Percentiles rank a stretch among this genome's conserved stretches.
phyloP scores from a whole-genome alignment of 768 basidiomycete species.

The Ramaria sp. region DNA sequence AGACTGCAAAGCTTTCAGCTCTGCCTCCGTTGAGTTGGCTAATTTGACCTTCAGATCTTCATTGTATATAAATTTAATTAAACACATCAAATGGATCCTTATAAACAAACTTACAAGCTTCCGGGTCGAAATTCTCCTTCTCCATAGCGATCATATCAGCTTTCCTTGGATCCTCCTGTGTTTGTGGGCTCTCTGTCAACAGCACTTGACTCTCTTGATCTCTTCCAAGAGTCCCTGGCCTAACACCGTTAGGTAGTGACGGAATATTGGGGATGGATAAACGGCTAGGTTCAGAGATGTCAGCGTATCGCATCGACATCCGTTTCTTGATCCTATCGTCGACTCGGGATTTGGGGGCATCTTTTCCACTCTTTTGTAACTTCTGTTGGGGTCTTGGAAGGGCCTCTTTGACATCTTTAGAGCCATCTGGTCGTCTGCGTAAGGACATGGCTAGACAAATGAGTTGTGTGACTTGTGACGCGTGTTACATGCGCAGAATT shows the following conservation, averaged over 20 bases:
- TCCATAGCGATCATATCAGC: constrained; percentile 54
- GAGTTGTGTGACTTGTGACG: neutral
- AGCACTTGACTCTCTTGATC: constrained; percentile 23
- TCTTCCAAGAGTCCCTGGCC: constrained; percentile 13
- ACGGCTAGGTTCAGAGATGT: constrained; percentile 64
- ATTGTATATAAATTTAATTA: neutral
- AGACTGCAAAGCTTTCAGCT: constrained; percentile 64
- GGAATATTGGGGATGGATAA: constrained; percentile 47
- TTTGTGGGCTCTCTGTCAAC: constrained; percentile 21
- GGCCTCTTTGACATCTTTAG: neutral
- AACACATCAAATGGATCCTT: too few species aligned
- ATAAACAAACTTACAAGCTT: constrained; percentile 53
- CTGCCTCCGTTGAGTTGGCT: constrained; percentile 82
- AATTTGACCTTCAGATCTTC: constrained; percentile 73
- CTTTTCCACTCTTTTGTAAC: constrained; percentile 2
- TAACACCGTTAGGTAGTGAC: constrained; percentile 34
- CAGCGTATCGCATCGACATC: constrained; percentile 90
- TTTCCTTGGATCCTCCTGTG: constrained; percentile 50
- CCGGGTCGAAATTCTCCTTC: constrained; percentile 76
- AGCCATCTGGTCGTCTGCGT: constrained; percentile 3
- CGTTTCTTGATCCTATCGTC: constrained; percentile 95
- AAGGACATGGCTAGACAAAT: neutral
- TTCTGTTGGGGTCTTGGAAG: constrained; percentile 8
- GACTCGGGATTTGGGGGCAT: constrained; percentile 32
- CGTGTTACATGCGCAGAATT: neutral